Percentiles rank a stretch among this genome's conserved stretches.
Evolutionary conservation across 495 filamentous ascomycete genomes (phyloP).

Genomic region (Aspergillus avenaceus): DNA sequence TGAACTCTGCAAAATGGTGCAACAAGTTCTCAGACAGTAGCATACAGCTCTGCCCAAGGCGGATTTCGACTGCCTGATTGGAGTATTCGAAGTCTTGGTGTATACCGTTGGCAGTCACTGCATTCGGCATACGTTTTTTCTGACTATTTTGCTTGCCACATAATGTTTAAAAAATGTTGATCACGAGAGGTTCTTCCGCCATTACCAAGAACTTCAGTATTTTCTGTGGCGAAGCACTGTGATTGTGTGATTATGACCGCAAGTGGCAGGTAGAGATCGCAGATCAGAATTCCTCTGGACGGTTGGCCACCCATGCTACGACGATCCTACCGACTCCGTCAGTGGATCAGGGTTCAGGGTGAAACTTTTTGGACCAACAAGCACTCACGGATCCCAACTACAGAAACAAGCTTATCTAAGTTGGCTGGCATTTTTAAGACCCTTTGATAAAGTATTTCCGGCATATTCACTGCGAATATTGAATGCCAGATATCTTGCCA

Average conservation of each 20-base stretch:
- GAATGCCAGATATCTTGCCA: too few relatives aligned
- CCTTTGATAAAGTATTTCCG: background rate
- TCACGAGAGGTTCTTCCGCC: background rate
- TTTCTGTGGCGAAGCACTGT: slow-evolving; percentile 2
- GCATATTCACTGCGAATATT: background rate
- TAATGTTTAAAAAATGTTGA: background rate
- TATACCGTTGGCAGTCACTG: background rate
- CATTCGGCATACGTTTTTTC: background rate
- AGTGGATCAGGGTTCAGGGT: slow-evolving; percentile 6
- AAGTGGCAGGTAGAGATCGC: background rate
- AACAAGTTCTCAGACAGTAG: too few relatives aligned
- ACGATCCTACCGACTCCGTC: slow-evolving; percentile 8
- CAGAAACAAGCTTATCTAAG: background rate
- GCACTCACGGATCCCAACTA: background rate
- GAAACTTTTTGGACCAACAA: background rate
- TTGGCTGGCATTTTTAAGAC: background rate
- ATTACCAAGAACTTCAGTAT: background rate
- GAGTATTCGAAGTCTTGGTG: background rate
- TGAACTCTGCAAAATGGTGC: too few relatives aligned
- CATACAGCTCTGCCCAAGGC: too few relatives aligned
- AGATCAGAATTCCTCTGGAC: background rate
- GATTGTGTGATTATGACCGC: background rate
- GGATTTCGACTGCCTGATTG: too few relatives aligned
- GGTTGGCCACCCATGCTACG: background rate
- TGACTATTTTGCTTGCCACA: background rate